Evolutionary conservation across 352 stramenopile genomes (phyloP), one percentile per base, ranked within the genome.

Genomic region (Pythium oligandrum): DNA sequence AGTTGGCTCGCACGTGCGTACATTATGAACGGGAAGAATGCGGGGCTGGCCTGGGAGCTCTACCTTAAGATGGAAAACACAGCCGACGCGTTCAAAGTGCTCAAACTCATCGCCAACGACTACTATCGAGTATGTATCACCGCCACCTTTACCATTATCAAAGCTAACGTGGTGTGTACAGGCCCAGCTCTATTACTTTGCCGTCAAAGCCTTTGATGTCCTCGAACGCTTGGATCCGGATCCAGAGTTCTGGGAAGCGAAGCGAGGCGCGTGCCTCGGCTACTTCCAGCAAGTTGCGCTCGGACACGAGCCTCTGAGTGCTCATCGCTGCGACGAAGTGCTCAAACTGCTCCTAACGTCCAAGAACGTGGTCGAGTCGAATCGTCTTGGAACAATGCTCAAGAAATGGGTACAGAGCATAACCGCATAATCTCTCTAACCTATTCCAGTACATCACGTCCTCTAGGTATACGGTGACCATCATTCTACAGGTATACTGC

Each of bases 161-260:
- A 26, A 26, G 17, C 17, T 26, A 26, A 26, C 17, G 17, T 26
- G 17, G 17, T 26, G 17, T 26, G 17, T 26, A 26, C 17, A 68
- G 45, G 39, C 51, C 42, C 56, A 72, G n/a, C 57, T 85, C 12
- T 91, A 73, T 43, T 91, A 70, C 48, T 81, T 75, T 38, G 70
- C 78, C 0, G 76, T 65, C 26, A 90, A 89, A 44, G 77, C 79
- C 4, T 92, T 92, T 40, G 77, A 88, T 44, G 78, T 90, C 38
- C 68, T 92, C 9, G 77, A 90, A 45, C 70, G 73, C 6, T 44
- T 89, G n/a, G 78, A 89, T 44, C 63, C 77, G 5, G 75, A 89
- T 12, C 76, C 77, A 1, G 75, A 90, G 61, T 78, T 84, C 52
- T 92, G 81, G 78, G 78, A 90, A 55, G 81, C 66, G 4, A 92